Evolutionary conservation across 2,329 filamentous ascomycete species (phyloP).

Genomic region (Fusarium hostae): DNA sequence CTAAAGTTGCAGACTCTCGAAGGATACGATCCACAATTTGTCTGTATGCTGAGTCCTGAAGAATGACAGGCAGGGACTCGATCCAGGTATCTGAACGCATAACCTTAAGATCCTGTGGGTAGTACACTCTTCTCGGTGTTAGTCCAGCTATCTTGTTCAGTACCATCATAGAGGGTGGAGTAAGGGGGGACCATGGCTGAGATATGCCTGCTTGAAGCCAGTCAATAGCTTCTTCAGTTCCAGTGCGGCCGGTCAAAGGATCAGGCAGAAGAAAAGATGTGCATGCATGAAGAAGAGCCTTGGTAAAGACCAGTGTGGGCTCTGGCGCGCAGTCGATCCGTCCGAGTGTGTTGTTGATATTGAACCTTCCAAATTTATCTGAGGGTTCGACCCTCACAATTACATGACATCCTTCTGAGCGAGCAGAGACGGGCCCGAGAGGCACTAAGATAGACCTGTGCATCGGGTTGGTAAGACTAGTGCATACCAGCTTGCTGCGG

Average conservation of each 20-base stretch:
- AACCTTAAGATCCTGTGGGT: conserved; percentile 48
- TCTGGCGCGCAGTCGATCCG: conserved; percentile 68
- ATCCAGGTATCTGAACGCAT: conserved; percentile 52
- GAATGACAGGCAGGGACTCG: conserved; percentile 37
- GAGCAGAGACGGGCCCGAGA: conserved; percentile 49
- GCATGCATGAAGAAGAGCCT: conserved; percentile 67
- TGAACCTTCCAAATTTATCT: conserved; percentile 60
- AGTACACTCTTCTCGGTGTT: conserved; percentile 49
- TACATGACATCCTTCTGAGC: conserved; percentile 36
- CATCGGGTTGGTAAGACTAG: conserved; percentile 53
- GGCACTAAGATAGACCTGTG: conserved; percentile 66
- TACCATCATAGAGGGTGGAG: background rate
- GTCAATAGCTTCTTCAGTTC: conserved; percentile 67
- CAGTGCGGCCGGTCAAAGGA: conserved; percentile 66
- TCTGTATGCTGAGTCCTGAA: conserved; percentile 52
- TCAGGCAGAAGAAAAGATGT: conserved; percentile 70
- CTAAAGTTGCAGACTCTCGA: conserved; percentile 43
- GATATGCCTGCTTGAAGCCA: conserved; percentile 62
- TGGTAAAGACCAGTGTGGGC: conserved; percentile 63
- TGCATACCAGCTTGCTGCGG: conserved; percentile 68
- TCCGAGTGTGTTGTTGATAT: conserved; percentile 64
- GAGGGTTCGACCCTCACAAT: conserved; percentile 45
- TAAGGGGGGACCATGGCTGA: conserved; percentile 59
- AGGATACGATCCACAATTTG: conserved; percentile 48
- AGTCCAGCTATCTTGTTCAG: conserved; percentile 40